Evolutionary conservation across 257 asterid genomes (phyloP), one percentile per base, ranked within the genome.

Genomic region (Primulina eburnea): DNA sequence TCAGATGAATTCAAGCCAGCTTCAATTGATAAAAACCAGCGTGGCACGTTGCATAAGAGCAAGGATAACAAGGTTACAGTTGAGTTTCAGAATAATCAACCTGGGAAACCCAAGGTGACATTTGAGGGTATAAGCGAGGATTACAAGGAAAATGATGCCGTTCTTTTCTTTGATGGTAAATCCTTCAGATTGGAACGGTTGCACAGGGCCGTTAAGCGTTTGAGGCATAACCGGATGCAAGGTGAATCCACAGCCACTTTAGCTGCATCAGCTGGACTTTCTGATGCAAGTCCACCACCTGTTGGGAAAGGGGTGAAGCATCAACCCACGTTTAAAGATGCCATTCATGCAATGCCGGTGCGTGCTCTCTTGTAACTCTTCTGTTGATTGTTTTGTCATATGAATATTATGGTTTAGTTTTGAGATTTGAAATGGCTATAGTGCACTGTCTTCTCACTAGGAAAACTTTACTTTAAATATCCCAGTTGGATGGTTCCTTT

Each of bases 1-100:
- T n/a, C 83, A 94, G 99, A 94, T 77, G 99, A 94, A 68, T 94
- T 94, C 85, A 91, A 94, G 74, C 99, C 99, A 50, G 99, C 99
- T 57, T 94, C 99, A 34, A 91, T 94, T 8, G 97, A 94, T 62
- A 94, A 91, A 81, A 87, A 85, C 72, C 96, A 86, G 71, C 86
- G 92, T 8, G 99, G 99, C 71, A 79, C 82, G 1, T 71, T 94
- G 78, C 96, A 93, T 75, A 94, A 94, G 86, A 85, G 81, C 76
- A 94, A 89, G 85, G 97, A 91, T 35, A 94, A 94, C 69, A 94
- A 79, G 73, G 86, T 94, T 53, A 77, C 95, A 0, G 97, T 94
- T 70, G 99, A 89, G 76, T 91, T 91, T 64, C 96, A 89, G 53
- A 89, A 91, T 72, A 91, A 85, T 40, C 95, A 85, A 67, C 90